These are phyloP conservation scores for Salix udensis DNA, from an alignment of 345 rosid genomes.

Conservation along the genomic window DNA sequence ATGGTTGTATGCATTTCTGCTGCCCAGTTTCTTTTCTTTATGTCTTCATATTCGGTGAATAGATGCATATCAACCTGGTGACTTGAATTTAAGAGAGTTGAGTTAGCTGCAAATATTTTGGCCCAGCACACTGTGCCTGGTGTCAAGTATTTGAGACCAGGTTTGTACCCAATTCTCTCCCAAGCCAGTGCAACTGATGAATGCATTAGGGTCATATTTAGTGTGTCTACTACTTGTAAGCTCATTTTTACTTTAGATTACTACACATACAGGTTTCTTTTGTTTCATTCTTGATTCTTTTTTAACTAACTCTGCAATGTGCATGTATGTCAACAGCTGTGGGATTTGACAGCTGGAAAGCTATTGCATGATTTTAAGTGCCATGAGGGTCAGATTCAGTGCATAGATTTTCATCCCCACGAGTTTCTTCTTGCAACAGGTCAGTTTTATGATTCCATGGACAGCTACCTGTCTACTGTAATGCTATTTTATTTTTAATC, in stretches of 20 bases:
- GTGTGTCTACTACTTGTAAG: not conserved
- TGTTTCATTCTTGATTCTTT: not conserved
- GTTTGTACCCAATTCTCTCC: not conserved
- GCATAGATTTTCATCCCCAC: conserved; percentile 98
- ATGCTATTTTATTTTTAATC: conserved; percentile 8
- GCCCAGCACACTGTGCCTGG: not conserved
- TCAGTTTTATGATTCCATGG: conserved; percentile 26
- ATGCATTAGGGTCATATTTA: not conserved
- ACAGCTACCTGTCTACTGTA: not conserved
- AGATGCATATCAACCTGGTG: not conserved
- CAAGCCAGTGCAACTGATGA: not conserved
- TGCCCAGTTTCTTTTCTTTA: not conserved
- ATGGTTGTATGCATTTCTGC: not conserved
- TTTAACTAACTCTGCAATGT: conserved; percentile 1
- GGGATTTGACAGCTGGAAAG: conserved; percentile 99
- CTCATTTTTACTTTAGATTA: not conserved
- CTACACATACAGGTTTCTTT: not conserved
- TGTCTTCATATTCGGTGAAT: not conserved
- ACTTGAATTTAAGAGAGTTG: not conserved
- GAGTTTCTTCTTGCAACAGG: conserved; percentile 97
- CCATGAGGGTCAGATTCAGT: conserved; percentile 93
- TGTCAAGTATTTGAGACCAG: not conserved
- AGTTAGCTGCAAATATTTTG: not conserved
- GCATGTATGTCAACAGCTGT: conserved; percentile 48
- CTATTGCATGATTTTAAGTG: conserved; percentile 80